Evolutionary conservation across 2,329 filamentous ascomycete genomes (phyloP).

Genomic region (Grosmannia huntii): DNA sequence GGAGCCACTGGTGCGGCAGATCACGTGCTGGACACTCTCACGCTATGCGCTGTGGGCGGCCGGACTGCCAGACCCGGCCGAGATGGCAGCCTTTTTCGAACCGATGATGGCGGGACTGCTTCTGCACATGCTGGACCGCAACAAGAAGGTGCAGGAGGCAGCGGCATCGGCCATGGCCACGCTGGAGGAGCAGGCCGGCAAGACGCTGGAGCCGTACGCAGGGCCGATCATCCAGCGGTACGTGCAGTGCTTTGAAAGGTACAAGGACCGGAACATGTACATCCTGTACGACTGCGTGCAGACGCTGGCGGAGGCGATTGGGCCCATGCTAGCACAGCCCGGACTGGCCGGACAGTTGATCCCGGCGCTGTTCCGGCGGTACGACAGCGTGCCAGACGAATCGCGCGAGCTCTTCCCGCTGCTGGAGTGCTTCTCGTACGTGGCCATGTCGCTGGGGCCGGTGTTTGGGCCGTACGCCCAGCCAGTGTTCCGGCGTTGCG

Average conservation of each 20-base stretch:
- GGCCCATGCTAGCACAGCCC: slow-evolving; percentile 64
- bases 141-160: slow-evolving; percentile 96
- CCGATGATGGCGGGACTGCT: slow-evolving; percentile 96
- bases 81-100: slow-evolving; percentile 71
- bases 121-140: slow-evolving; percentile 86
- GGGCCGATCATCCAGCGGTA: slow-evolving; percentile 85
- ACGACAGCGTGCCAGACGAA: slow-evolving; percentile 75
- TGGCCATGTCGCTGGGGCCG: slow-evolving; percentile 72
- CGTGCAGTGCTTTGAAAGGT: slow-evolving; percentile 80
- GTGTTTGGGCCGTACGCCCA: slow-evolving; percentile 74
- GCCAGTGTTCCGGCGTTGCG: slow-evolving; percentile 77
- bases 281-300: slow-evolving; percentile 98
- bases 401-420: slow-evolving; percentile 89
- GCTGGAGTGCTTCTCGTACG: slow-evolving; percentile 91
- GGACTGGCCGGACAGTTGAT: slow-evolving; percentile 78
- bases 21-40: slow-evolving; percentile 95
- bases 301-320: slow-evolving; percentile 85
- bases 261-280: slow-evolving; percentile 99
- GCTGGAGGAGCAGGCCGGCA: slow-evolving; percentile 83
- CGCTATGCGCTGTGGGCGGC: slow-evolving; percentile 90
- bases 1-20: slow-evolving; percentile 86
- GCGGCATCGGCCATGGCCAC: slow-evolving; percentile 93
- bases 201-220: slow-evolving; percentile 71
- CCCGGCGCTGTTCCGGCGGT: slow-evolving; percentile 81
- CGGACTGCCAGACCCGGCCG: slow-evolving; percentile 50